Conservation (phyloP, 768 basidiomycete species). For the Pulveroboletus sp. region DNA sequence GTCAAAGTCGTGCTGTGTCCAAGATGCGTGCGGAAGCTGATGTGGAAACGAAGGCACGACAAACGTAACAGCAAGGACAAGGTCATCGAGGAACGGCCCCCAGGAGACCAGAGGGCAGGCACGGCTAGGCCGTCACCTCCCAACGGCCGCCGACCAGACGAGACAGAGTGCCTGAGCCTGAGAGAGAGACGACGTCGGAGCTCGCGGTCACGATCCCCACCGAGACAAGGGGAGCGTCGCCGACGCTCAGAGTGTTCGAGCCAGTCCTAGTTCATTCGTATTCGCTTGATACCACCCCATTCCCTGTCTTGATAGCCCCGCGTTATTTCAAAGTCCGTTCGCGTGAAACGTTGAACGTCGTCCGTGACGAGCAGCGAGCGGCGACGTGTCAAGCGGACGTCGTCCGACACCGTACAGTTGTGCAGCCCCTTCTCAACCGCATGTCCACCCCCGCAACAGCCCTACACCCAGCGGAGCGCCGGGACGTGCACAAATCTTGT, state of each 20-base stretch:
- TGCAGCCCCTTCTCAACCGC: background rate
- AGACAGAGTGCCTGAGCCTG: too few species aligned
- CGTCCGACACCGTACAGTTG: too few species aligned
- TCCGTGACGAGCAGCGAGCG: too few species aligned
- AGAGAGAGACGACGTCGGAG: conserved; percentile 4
- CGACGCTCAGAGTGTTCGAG: too few species aligned
- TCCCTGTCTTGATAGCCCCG: background rate
- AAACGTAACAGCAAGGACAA: conserved; percentile 33
- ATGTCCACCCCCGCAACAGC: conserved; percentile 14
- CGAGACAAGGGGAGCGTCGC: conserved; percentile 1
- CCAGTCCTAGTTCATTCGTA: too few species aligned
- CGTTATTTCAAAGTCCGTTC: conserved; percentile 22
- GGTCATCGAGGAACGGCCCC: background rate
- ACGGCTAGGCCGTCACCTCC: background rate
- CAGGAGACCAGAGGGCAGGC: background rate
- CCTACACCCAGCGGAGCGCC: conserved; percentile 48
- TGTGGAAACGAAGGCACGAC: conserved; percentile 77
- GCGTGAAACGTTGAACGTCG: too few species aligned
- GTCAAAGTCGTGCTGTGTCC: conserved; percentile 89
- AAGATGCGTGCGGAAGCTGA: conserved; percentile 75
- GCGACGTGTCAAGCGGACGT: too few species aligned
- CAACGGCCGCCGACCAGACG: background rate
- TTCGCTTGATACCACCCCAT: too few species aligned
- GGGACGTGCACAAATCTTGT: conserved; percentile 78
- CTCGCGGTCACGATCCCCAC: conserved; percentile 31